Evolutionary conservation across 2,329 filamentous ascomycete species (phyloP).

Genomic region (Talaromyces rugulosus): DNA sequence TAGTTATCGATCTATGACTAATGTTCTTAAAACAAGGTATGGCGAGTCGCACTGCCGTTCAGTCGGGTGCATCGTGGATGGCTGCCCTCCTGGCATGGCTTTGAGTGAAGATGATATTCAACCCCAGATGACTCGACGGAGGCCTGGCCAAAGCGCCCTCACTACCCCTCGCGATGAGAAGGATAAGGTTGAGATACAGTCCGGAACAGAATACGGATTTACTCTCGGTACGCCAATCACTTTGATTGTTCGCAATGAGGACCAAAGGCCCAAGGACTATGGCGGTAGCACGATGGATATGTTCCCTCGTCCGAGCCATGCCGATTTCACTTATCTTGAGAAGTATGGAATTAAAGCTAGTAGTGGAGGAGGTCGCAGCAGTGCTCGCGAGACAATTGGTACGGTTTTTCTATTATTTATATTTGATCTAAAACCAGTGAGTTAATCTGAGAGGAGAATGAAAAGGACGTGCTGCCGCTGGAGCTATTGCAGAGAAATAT

Average conservation of each 20-base stretch:
- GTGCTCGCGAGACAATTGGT: conserved; percentile 93
- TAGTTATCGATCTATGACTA: neutral
- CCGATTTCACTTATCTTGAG: conserved; percentile 94
- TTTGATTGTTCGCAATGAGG: conserved; percentile 83
- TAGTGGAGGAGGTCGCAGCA: conserved; percentile 83
- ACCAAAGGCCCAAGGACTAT: conserved; percentile 90
- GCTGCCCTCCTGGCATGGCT: conserved; percentile 79
- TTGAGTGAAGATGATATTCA: conserved; percentile 86
- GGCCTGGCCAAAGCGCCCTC: conserved; percentile 83
- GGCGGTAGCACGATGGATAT: conserved; percentile 82
- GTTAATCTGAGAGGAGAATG: neutral
- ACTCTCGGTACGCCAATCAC: conserved; percentile 89
- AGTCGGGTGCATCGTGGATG: conserved; percentile 93
- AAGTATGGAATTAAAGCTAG: conserved; percentile 95
- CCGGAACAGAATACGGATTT: conserved; percentile 82
- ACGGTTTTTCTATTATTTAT: conserved; percentile 13
- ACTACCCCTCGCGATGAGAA: conserved; percentile 95
- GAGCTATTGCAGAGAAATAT: conserved; percentile 92
- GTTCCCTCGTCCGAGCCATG: conserved; percentile 87
- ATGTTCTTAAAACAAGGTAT: conserved; percentile 47
- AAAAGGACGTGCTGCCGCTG: conserved; percentile 76
- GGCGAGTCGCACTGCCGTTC: conserved; percentile 88
- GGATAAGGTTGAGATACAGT: conserved; percentile 87
- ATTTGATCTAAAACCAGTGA: too few species aligned
- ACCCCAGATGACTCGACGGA: conserved; percentile 84